phyloP scores from a whole-genome alignment of 108 stramenopile genomes.

The Aurantiochytrium sp. region DNA sequence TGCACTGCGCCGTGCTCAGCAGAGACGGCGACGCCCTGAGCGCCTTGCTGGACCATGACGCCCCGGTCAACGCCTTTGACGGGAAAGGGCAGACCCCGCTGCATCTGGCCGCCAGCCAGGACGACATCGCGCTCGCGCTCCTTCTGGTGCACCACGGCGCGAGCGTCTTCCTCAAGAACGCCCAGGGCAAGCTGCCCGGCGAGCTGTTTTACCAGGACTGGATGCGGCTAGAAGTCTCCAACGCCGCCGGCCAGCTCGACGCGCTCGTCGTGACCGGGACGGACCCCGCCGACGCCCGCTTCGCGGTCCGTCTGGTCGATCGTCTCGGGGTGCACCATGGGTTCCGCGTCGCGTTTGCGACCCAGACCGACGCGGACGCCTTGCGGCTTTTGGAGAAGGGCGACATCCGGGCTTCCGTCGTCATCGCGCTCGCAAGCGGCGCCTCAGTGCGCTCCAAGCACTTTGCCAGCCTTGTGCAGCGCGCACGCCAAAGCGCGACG shows the following conservation, averaged over 20 bases:
- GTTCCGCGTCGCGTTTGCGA: neutral
- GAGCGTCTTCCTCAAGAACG: neutral
- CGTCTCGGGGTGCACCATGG: neutral
- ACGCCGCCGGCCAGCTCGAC: neutral
- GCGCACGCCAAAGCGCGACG: neutral
- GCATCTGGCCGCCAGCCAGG: neutral
- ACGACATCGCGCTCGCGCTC: neutral
- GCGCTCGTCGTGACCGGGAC: neutral
- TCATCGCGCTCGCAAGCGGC: neutral
- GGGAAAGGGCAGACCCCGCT: neutral
- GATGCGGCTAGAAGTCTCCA: neutral
- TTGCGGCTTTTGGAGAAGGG: neutral
- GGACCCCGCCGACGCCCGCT: neutral
- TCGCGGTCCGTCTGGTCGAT: neutral
- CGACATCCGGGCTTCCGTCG: neutral
- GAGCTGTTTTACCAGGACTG: neutral
- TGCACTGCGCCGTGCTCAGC: neutral
- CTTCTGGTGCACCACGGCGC: neutral
- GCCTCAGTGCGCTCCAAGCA: neutral
- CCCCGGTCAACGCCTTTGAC: neutral
- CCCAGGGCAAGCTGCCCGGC: neutral
- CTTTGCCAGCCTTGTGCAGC: neutral
- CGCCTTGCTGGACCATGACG: neutral
- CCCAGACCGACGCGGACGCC: neutral
- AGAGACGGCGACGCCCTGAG: neutral